Evolutionary conservation across 352 stramenopile genomes (phyloP).

Genomic region (Phytophthora colocasiae): DNA sequence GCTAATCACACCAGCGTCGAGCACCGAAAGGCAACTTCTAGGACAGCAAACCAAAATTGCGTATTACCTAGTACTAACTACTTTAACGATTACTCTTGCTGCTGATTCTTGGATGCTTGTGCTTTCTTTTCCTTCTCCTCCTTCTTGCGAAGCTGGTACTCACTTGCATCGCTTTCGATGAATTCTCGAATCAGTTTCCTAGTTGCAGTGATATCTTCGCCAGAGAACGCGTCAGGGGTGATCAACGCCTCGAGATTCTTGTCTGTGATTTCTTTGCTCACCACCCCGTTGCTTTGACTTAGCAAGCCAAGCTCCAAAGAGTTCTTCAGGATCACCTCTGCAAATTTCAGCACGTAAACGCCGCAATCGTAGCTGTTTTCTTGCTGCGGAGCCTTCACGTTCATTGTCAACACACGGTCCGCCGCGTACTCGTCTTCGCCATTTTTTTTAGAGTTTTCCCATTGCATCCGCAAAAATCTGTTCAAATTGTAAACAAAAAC

Average conservation of each 20-base stretch:
- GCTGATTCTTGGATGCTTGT: constrained; percentile 15
- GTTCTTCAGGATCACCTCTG: constrained; percentile 61
- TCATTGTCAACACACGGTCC: constrained; percentile 42
- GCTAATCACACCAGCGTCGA: constrained; percentile 7
- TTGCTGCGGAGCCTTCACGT: constrained; percentile 57
- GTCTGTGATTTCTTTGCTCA: constrained; percentile 50
- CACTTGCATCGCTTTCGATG: constrained; percentile 39
- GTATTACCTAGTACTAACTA: constrained; percentile 2
- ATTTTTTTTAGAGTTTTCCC: constrained; percentile 38
- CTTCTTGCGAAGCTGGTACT: constrained; percentile 37
- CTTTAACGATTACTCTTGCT: constrained; percentile 10
- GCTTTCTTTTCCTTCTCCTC: constrained; percentile 19
- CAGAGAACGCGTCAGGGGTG: constrained; percentile 44
- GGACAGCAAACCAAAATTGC: constrained; percentile 10
- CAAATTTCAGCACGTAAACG: constrained; percentile 73
- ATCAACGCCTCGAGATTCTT: constrained; percentile 52
- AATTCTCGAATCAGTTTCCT: constrained; percentile 43
- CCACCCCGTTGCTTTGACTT: constrained; percentile 35
- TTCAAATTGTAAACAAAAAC: constrained; percentile 7
- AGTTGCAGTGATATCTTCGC: constrained; percentile 45
- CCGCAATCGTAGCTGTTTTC: constrained; percentile 75
- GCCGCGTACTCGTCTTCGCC: constrained; percentile 40
- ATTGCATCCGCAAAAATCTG: constrained; percentile 65
- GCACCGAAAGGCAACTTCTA: constrained; percentile 23
- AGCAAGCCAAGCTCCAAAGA: constrained; percentile 35